These are phyloP conservation scores for Chamaecyparis obtusa DNA, from an alignment of 75 land plant species.

Conservation along the genomic window DNA sequence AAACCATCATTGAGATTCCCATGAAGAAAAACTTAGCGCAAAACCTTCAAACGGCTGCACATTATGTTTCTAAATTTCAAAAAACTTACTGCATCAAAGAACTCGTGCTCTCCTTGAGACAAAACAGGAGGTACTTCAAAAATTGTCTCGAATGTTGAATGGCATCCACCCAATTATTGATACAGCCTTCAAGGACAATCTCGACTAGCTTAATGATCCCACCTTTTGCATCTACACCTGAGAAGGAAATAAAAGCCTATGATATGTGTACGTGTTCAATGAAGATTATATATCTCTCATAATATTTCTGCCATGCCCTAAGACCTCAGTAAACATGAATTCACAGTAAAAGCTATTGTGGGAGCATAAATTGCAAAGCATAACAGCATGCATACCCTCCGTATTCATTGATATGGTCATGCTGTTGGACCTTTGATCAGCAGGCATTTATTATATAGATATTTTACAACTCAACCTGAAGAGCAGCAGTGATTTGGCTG, in stretches of 20 bases:
- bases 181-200: slow-evolving; percentile 9
- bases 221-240: slow-evolving; percentile 10
- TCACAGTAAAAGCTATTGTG: background rate
- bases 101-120: slow-evolving; percentile 2
- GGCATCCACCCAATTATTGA: slow-evolving; percentile 1
- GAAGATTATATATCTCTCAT: background rate
- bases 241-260: background rate
- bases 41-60: background rate
- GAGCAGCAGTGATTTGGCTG: slow-evolving; percentile 6
- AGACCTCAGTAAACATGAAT: background rate
- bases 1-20: background rate
- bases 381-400: slow-evolving; percentile 6
- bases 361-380: background rate
- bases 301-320: background rate
- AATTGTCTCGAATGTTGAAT: background rate
- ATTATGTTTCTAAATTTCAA: background rate
- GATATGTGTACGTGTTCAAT: background rate
- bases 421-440: background rate
- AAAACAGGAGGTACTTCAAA: slow-evolving; percentile 5
- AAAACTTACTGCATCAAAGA: background rate
- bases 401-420: background rate
- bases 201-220: background rate
- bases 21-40: background rate
- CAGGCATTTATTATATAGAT: slow-evolving; percentile 3
- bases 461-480: background rate